A percentile compares a stretch with the other conserved stretches of the same genome.
These are phyloP conservation scores for Didymella exigua DNA, from an alignment of 2,329 filamentous ascomycete species.

Conservation along the genomic window DNA sequence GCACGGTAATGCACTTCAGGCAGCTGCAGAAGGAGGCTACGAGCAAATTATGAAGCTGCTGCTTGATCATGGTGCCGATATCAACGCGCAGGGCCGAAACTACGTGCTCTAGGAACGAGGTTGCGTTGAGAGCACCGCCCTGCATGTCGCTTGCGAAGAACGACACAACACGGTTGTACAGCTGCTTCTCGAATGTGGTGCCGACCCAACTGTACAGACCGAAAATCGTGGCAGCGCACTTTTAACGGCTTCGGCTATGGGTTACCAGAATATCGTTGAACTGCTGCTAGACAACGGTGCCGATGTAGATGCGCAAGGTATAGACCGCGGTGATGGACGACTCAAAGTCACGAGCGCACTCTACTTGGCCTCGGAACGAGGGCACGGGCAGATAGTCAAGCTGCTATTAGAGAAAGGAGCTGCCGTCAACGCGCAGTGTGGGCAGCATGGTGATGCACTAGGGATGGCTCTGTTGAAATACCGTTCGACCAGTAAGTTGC, in stretches of 20 bases:
- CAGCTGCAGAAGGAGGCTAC: not conserved
- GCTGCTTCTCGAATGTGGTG: not conserved
- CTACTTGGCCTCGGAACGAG: too few relatives aligned
- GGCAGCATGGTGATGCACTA: too few relatives aligned
- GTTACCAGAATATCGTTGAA: not conserved
- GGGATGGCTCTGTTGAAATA: too few relatives aligned
- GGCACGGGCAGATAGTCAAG: too few relatives aligned
- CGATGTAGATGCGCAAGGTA: too few relatives aligned
- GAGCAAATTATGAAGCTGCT: not conserved
- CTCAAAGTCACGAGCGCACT: too few relatives aligned
- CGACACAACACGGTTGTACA: not conserved
- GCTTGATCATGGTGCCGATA: not conserved
- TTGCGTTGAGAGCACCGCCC: not conserved
- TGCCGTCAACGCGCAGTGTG: too few relatives aligned
- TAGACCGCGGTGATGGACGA: too few relatives aligned
- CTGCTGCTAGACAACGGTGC: too few relatives aligned
- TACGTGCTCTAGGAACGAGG: not conserved
- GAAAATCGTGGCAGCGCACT: not conserved
- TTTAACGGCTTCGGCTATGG: not conserved
- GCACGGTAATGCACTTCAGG: not conserved
- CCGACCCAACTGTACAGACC: not conserved
- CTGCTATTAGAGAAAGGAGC: too few relatives aligned
- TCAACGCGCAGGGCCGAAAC: not conserved
- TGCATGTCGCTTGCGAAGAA: not conserved
- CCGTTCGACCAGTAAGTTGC: too few relatives aligned